phyloP scores from a whole-genome alignment of 805 yeast genomes.

The Pichia heedii region DNA sequence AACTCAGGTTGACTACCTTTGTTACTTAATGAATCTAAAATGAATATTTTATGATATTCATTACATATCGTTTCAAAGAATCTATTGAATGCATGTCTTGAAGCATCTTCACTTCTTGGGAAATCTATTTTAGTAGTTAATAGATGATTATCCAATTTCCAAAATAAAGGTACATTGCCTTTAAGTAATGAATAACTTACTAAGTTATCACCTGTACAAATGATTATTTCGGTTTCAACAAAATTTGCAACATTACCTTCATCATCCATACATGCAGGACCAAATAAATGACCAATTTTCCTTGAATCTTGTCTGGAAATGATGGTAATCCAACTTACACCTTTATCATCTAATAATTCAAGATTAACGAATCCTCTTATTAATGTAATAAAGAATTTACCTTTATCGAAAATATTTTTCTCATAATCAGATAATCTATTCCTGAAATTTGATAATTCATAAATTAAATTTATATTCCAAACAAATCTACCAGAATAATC shows the following conservation, averaged over 20 bases:
- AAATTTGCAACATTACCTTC: constrained; percentile 53
- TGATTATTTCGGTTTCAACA: constrained; percentile 42
- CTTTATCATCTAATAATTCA: constrained; percentile 25
- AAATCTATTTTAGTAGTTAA: constrained; percentile 37
- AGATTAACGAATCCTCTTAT: constrained; percentile 41
- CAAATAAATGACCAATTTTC: constrained; percentile 41
- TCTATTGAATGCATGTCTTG: constrained; percentile 41
- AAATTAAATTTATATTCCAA: constrained; percentile 44
- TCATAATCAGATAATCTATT: constrained; percentile 34
- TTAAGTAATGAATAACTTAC: constrained; percentile 36
- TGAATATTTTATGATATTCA: constrained; percentile 42
- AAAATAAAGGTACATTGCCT: constrained; percentile 48
- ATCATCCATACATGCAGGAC: constrained; percentile 52
- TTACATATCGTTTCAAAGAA: constrained; percentile 40
- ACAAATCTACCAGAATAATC: constrained; percentile 38
- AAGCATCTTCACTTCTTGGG: constrained; percentile 45
- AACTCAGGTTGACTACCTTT: constrained; percentile 37
- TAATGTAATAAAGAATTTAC: constrained; percentile 39
- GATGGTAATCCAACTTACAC: constrained; percentile 29
- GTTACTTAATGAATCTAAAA: constrained; percentile 40
- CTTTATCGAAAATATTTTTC: constrained; percentile 32
- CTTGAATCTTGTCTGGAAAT: constrained; percentile 44
- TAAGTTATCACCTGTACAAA: constrained; percentile 28
- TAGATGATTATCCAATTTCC: constrained; percentile 42
- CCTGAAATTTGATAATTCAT: constrained; percentile 38